phyloP scores from a whole-genome alignment of 1,284 basidiomycete species.

The Leccinum glutinopallens region DNA sequence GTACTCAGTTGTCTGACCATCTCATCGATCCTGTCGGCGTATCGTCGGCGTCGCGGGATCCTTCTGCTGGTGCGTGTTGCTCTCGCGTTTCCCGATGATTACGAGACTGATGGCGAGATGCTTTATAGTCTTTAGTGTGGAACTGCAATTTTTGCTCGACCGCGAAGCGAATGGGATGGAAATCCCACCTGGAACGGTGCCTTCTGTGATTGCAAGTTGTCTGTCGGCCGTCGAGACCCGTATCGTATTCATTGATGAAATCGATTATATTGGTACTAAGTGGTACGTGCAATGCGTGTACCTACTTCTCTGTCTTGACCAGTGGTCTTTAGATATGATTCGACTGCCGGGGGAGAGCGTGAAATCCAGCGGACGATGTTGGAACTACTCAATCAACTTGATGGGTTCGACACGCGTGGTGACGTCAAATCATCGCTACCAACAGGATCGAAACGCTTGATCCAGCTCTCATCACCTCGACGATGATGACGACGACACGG shows the following conservation, averaged over 20 bases:
- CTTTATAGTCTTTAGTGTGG: slow-evolving; percentile 72
- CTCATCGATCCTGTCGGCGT: slow-evolving; percentile 51
- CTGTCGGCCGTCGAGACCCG: slow-evolving; percentile 72
- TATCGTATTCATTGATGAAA: slow-evolving; percentile 99
- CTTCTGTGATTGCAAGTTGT: slow-evolving; percentile 64
- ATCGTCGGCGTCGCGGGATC: slow-evolving; percentile 48
- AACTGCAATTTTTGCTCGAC: slow-evolving; percentile 64
- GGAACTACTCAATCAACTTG: slow-evolving; percentile 96
- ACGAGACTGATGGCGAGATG: slow-evolving; percentile 11
- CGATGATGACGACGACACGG: too few relatives aligned
- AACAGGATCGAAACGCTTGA: slow-evolving; percentile 95
- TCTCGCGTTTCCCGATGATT: neutral
- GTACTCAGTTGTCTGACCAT: slow-evolving; percentile 69
- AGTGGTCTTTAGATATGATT: slow-evolving; percentile 74
- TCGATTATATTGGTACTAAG: slow-evolving; percentile 98
- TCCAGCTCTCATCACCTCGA: slow-evolving; percentile 78
- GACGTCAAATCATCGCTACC: slow-evolving; percentile 98
- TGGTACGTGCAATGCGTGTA: slow-evolving; percentile 55
- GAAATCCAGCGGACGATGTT: slow-evolving; percentile 99
- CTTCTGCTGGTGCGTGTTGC: slow-evolving; percentile 58
- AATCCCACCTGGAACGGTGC: slow-evolving; percentile 58
- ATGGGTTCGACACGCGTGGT: slow-evolving; percentile 98
- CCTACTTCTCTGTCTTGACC: slow-evolving; percentile 3
- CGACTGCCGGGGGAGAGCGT: slow-evolving; percentile 95
- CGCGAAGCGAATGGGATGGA: slow-evolving; percentile 58